phyloP scores from a whole-genome alignment of 139 green algal genomes.

The Edaphochlamys debaryana region DNA sequence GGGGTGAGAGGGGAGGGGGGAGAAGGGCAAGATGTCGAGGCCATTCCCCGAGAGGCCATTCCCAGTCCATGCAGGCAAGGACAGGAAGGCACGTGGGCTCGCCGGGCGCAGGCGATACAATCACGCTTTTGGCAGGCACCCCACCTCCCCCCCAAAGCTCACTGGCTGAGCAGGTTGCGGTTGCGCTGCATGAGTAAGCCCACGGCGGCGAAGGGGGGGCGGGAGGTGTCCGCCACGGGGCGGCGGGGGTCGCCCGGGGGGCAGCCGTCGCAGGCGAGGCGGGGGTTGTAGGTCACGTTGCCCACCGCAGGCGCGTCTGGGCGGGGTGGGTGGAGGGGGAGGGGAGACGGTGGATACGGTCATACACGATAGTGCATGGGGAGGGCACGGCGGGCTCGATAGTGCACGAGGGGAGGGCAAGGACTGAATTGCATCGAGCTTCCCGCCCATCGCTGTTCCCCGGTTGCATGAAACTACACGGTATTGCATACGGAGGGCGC shows the following conservation, averaged over 20 bases:
- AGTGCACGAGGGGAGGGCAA: too few relatives aligned
- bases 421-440: too few relatives aligned
- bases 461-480: not conserved
- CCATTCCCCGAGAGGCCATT: not conserved
- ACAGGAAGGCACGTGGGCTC: not conserved
- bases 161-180: not conserved
- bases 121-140: not conserved
- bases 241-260: slow-evolving; percentile 14
- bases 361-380: not conserved
- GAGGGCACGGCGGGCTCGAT: too few relatives aligned
- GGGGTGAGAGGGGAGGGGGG: not conserved
- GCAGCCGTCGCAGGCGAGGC: slow-evolving; percentile 23
- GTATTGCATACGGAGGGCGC: too few relatives aligned
- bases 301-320: too few relatives aligned
- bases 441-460: too few relatives aligned
- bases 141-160: too few relatives aligned
- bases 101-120: too few relatives aligned
- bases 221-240: too few relatives aligned
- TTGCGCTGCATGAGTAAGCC: slow-evolving; percentile 26
- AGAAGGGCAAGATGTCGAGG: not conserved
- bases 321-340: not conserved
- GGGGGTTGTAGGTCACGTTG: slow-evolving; percentile 25
- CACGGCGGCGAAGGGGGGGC: slow-evolving; percentile 15
- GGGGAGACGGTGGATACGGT: too few relatives aligned
- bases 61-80: not conserved